phyloP scores from a whole-genome alignment of 169 alveolate genomes.

The Theileria equi region DNA sequence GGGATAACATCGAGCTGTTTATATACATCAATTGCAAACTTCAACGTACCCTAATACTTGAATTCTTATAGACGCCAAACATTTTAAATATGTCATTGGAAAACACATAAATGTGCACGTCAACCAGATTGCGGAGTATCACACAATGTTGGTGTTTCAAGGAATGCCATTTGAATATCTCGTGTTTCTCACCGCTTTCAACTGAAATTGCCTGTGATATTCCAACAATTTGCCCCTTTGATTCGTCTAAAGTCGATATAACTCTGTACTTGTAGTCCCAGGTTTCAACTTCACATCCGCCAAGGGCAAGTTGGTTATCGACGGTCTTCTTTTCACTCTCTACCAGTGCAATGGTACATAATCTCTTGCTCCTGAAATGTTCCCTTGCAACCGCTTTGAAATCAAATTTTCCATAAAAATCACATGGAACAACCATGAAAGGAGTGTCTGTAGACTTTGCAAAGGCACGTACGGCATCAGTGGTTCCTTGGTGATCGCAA shows the following conservation, averaged over 20 bases:
- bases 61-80: not conserved
- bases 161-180: constrained; percentile 36
- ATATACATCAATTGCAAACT: not conserved
- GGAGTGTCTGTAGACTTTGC: constrained; percentile 8
- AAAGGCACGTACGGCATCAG: constrained; percentile 19
- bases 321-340: not conserved
- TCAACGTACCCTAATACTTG: constrained; percentile 47
- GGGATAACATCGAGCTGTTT: constrained; percentile 62
- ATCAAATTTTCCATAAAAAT: constrained; percentile 42
- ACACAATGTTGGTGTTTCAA: constrained; percentile 23
- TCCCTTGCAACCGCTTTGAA: constrained; percentile 22
- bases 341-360: constrained; percentile 55
- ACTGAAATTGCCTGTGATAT: constrained; percentile 17
- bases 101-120: constrained; percentile 56
- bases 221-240: constrained; percentile 9
- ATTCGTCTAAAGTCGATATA: constrained; percentile 25
- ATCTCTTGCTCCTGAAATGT: constrained; percentile 23
- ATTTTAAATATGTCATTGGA: constrained; percentile 31
- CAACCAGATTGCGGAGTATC: constrained; percentile 46
- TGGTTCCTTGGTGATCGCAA: constrained; percentile 13
- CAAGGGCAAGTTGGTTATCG: constrained; percentile 33
- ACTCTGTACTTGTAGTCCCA: constrained; percentile 63
- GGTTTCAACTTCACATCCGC: constrained; percentile 38
- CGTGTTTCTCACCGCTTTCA: constrained; percentile 34
- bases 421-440: constrained; percentile 60